A percentile compares a stretch with the other conserved stretches of the same genome.
These are phyloP conservation scores for Telopea speciosissima DNA, from an alignment of 177 flowering plant species.

Conservation along the genomic window DNA sequence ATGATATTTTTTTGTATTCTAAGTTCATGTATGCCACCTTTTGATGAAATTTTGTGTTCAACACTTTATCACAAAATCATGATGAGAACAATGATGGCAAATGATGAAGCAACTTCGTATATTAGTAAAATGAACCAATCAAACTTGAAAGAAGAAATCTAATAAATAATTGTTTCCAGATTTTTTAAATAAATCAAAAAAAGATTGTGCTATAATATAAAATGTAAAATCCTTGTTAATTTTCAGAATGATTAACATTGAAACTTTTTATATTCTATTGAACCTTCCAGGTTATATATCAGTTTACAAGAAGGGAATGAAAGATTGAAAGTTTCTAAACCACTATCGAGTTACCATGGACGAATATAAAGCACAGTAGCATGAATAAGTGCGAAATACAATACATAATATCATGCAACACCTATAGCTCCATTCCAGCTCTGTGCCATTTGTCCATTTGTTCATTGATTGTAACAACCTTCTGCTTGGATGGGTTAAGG, in stretches of 20 bases:
- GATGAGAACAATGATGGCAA: not conserved
- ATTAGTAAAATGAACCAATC: no score
- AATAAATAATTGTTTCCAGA: no score
- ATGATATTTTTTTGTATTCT: not conserved
- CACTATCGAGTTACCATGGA: not conserved
- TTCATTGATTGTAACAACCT: no score
- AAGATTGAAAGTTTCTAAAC: not conserved
- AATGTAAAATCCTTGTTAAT: not conserved
- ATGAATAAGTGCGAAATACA: not conserved
- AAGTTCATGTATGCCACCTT: no score
- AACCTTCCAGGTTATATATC: not conserved
- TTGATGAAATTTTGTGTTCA: no score
- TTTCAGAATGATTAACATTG: not conserved
- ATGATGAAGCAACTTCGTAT: not conserved
- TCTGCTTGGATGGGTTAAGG: no score
- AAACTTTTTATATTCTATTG: not conserved
- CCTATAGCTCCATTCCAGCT: not conserved
- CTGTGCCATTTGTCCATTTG: not conserved
- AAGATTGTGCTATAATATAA: no score
- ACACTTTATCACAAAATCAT: no score
- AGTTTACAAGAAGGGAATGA: not conserved
- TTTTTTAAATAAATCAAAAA: no score
- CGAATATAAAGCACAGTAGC: not conserved
- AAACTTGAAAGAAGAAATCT: no score
- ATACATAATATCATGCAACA: no score